phyloP scores from a whole-genome alignment of 495 filamentous ascomycete species.

The Annulohypoxylon stygium region DNA sequence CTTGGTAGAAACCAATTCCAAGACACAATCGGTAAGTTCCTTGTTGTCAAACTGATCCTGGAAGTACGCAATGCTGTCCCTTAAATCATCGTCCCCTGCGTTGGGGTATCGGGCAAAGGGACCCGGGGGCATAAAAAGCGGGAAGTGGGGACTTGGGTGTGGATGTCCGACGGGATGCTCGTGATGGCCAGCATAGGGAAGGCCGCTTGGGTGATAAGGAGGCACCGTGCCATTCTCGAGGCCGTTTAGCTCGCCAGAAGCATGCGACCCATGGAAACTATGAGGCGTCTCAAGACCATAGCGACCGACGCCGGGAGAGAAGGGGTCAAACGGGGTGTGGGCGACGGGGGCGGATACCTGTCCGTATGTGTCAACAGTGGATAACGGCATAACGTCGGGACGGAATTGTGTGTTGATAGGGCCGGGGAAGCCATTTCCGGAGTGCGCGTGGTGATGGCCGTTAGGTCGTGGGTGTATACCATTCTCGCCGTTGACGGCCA shows the following conservation, averaged over 20 bases:
- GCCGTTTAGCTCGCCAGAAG: conserved; percentile 57
- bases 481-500: conserved; percentile 51
- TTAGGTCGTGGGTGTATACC: conserved; percentile 50
- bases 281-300: conserved; percentile 65
- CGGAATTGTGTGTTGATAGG: conserved; percentile 51
- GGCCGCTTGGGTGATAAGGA: conserved; percentile 49
- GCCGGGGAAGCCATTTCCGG: conserved; percentile 51
- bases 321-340: conserved; percentile 54
- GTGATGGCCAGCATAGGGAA: conserved; percentile 49
- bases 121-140: conserved; percentile 42
- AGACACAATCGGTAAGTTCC: conserved; percentile 61
- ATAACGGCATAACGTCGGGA: conserved; percentile 39
- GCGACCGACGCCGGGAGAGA: conserved; percentile 51
- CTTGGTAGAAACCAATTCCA: conserved; percentile 61
- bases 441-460: conserved; percentile 50
- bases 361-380: conserved; percentile 49
- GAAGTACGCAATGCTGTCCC: conserved; percentile 56
- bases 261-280: conserved; percentile 67
- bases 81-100: conserved; percentile 50
- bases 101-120: conserved; percentile 29
- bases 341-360: conserved; percentile 52
- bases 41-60: conserved; percentile 56
- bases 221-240: conserved; percentile 50
- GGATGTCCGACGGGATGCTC: conserved; percentile 42
- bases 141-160: conserved; percentile 35